phyloP scores from a whole-genome alignment of 495 filamentous ascomycete genomes.

The Amniculicola lignicola region DNA sequence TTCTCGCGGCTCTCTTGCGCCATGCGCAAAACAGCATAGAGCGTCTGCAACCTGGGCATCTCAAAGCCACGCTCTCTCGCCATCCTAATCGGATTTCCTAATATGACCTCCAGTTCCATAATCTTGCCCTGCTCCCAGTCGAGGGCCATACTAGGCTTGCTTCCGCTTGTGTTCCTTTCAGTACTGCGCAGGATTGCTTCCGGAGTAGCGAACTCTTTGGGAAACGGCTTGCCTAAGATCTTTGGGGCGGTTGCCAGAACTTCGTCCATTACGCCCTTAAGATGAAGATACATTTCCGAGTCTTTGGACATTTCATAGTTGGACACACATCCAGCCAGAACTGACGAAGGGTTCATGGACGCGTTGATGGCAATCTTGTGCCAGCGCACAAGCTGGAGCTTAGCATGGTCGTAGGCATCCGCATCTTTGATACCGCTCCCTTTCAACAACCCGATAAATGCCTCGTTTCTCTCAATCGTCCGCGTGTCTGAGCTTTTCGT shows the following conservation, averaged over 20 bases:
- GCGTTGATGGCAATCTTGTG: constrained; percentile 66
- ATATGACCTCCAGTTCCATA: constrained; percentile 61
- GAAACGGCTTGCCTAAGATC: constrained; percentile 49
- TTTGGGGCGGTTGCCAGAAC: constrained; percentile 53
- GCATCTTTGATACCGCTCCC: constrained; percentile 54
- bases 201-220: constrained; percentile 48
- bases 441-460: constrained; percentile 37
- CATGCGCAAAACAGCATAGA: constrained; percentile 49
- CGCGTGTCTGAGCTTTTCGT: constrained; percentile 4
- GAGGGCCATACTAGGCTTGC: constrained; percentile 56
- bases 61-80: constrained; percentile 51
- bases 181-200: constrained; percentile 55
- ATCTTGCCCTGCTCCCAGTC: constrained; percentile 56
- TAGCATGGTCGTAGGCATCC: constrained; percentile 44
- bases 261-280: constrained; percentile 56
- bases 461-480: constrained; percentile 22
- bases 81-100: constrained; percentile 57
- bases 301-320: constrained; percentile 51
- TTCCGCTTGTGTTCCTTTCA: constrained; percentile 54
- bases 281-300: constrained; percentile 41
- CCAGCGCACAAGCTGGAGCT: constrained; percentile 58
- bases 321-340: constrained; percentile 53
- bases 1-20: constrained; percentile 44
- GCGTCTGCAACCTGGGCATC: constrained; percentile 51
- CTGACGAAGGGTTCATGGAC: constrained; percentile 60